Conservation (phyloP, 2,329 filamentous ascomycete species). For the Penicillium aurantiogriseum region DNA sequence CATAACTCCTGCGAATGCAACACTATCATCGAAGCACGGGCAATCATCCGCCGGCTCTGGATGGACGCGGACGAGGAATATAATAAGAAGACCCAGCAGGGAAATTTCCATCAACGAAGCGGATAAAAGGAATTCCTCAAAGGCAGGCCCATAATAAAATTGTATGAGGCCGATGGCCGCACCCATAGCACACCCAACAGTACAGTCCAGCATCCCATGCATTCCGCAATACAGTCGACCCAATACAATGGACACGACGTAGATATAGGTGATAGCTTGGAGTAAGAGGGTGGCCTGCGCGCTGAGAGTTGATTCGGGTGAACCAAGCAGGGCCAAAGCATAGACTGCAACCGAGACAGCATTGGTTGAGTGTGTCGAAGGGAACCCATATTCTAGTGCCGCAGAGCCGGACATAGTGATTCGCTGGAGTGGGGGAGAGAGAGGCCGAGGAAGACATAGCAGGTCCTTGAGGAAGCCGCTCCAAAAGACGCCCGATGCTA, state of each 20-base stretch:
- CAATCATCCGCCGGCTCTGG: constrained; percentile 96
- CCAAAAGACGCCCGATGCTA: constrained; percentile 77
- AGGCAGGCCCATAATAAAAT: constrained; percentile 53
- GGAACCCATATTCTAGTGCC: constrained; percentile 94
- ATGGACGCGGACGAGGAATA: constrained; percentile 80
- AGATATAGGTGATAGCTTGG: constrained; percentile 73
- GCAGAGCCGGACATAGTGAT: constrained; percentile 98
- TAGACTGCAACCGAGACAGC: constrained; percentile 92
- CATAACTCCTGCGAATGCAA: constrained; percentile 86
- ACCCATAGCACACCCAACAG: constrained; percentile 76
- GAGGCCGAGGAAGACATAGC: constrained; percentile 83
- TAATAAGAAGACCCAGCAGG: constrained; percentile 63
- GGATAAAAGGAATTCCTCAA: constrained; percentile 70
- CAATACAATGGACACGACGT: constrained; percentile 83
- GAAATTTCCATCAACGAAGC: constrained; percentile 65
- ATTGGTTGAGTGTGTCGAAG: constrained; percentile 95
- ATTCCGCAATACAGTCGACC: constrained; percentile 96
- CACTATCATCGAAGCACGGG: constrained; percentile 93
- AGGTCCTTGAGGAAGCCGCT: constrained; percentile 95
- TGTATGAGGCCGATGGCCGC: constrained; percentile 60
- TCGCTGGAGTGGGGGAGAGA: constrained; percentile 86
- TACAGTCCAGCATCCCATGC: constrained; percentile 93
- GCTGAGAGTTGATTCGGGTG: constrained; percentile 61
- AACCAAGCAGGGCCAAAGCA: constrained; percentile 67
- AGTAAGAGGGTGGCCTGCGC: constrained; percentile 60